Percentiles rank a stretch among this genome's conserved stretches.
These are phyloP conservation scores for Penicillium sp. DNA, from an alignment of 2,329 filamentous ascomycete genomes.

Conservation along the genomic window DNA sequence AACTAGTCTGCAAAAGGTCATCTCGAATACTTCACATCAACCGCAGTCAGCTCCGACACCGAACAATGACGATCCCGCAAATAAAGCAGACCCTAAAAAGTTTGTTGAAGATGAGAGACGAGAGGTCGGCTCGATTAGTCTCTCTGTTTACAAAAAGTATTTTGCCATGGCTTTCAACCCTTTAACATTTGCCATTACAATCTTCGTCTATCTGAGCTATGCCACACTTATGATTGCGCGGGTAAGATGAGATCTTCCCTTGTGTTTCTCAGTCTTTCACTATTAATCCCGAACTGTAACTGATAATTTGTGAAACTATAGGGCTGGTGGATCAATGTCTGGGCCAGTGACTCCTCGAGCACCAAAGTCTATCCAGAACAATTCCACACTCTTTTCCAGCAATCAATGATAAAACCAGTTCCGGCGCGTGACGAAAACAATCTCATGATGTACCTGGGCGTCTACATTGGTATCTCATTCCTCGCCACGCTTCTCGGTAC, in stretches of 20 bases:
- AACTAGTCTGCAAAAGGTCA: conserved; percentile 26
- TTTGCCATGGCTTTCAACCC: conserved; percentile 68
- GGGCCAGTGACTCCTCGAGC: conserved; percentile 44
- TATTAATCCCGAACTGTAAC: background rate
- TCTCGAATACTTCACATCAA: conserved; percentile 24
- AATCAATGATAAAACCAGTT: conserved; percentile 11
- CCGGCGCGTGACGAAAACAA: conserved; percentile 38
- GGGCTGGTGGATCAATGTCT: conserved; percentile 55
- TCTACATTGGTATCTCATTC: conserved; percentile 68
- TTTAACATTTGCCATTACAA: conserved; percentile 61
- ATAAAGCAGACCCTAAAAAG: conserved; percentile 58
- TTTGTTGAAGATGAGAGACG: conserved; percentile 78
- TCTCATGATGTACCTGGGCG: conserved; percentile 64
- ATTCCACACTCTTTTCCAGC: conserved; percentile 19
- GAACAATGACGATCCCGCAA: conserved; percentile 23
- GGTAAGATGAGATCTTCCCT: conserved; percentile 35
- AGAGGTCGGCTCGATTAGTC: conserved; percentile 71
- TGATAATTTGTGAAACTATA: conserved; percentile 11
- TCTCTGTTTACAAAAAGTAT: conserved; percentile 69
- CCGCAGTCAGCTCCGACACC: conserved; percentile 1
- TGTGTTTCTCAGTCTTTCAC: background rate
- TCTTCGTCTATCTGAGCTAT: conserved; percentile 59
- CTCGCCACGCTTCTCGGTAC: conserved; percentile 64
- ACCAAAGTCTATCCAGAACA: conserved; percentile 20
- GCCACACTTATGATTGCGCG: conserved; percentile 59